Base-by-base conservation (phyloP, 768 basidiomycete species). In the Amanita fuliginea region DNA sequence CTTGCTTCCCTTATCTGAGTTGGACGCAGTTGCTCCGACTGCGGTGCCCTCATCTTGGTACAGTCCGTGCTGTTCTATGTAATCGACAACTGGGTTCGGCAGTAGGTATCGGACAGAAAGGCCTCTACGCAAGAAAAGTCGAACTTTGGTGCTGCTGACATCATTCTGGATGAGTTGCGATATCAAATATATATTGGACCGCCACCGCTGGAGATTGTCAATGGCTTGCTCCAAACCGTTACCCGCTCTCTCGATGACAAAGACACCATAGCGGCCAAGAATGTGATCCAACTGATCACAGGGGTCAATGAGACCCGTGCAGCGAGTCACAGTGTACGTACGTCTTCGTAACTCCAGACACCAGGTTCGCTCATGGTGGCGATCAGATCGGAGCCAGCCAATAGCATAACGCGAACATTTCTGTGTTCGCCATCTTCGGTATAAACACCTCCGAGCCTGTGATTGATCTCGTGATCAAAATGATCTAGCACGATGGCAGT, bases 341-440 rank as follows among this genome's bases (percentile, higher is more conserved):
- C 93, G 75, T 99, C 96, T 52, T 80, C 74, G 59, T 93, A 83
- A 49, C 84, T 81, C 96, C 96, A 99, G 33, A 99, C 95, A 14
- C 96, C 95, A 22, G 96, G 96, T 68, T 97, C 93, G 56, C 88
- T 89, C 85, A 99, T 97, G 22, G 93, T 96, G 59, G 89, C 82
- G 65, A 98, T 98, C 58, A 99, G 73, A 67, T 99, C 96, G 9
- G 89, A 93, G n/a, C 96, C 96, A 4, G 96, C 96, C 47, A 99
- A 78, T 36, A 99, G 78, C 85, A 98, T 89, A 56, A 97, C 75
- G 54, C 83, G 83, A 55, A 88, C 83, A 60, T 76, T 70, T 54
- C 83, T 77, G 57, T 76, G 78, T 69, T 89, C 78, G 46, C 86
- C 84, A 61, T 84, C 83, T 56, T 78, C 74, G 3, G 81, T 81